A percentile compares a stretch with the other conserved stretches of the same genome.
Evolutionary conservation across 2,329 filamentous ascomycete species (phyloP).

Genomic region (Corynespora cassiicola): DNA sequence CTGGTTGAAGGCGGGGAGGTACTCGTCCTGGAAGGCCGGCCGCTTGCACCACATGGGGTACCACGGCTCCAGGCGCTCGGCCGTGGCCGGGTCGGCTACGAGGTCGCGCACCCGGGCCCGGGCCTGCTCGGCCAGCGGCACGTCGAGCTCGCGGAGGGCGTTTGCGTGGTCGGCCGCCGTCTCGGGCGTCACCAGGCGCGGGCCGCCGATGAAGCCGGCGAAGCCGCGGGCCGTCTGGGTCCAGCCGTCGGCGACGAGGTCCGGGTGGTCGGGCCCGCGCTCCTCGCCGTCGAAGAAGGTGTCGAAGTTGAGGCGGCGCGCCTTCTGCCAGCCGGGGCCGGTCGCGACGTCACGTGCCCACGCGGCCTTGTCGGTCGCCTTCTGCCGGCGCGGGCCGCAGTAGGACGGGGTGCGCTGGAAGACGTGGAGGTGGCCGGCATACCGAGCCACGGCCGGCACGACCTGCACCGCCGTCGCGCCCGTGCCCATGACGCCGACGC

Average conservation of each 20-base stretch:
- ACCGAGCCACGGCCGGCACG: slow-evolving; percentile 48
- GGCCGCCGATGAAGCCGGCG: slow-evolving; percentile 21
- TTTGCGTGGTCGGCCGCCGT: slow-evolving; percentile 3
- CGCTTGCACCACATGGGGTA: slow-evolving; percentile 69
- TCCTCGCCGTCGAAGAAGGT: slow-evolving; percentile 38
- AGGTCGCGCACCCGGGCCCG: slow-evolving; percentile 53
- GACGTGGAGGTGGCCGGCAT: slow-evolving; percentile 43
- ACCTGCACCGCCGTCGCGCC: slow-evolving; percentile 52
- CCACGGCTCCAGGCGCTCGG: slow-evolving; percentile 62
- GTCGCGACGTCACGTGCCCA: slow-evolving; percentile 46
- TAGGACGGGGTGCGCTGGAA: slow-evolving; percentile 53
- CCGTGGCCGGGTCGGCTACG: slow-evolving; percentile 58
- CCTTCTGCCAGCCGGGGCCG: slow-evolving; percentile 55
- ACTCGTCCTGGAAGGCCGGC: slow-evolving; percentile 66
- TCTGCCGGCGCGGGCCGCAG: slow-evolving; percentile 43
- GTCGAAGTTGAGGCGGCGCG: slow-evolving; percentile 53
- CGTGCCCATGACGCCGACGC: slow-evolving; percentile 52
- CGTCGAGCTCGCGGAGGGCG: slow-evolving; percentile 49
- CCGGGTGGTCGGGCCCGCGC: slow-evolving; percentile 36
- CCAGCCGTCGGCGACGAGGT: slow-evolving; percentile 60
- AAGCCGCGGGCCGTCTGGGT: too few relatives aligned
- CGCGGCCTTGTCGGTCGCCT: slow-evolving; percentile 49
- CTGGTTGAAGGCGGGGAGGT: slow-evolving; percentile 64
- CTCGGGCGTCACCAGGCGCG: slow-evolving; percentile 9
- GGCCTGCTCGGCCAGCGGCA: slow-evolving; percentile 48